Percentiles rank a stretch among this genome's conserved stretches.
phyloP scores from a whole-genome alignment of 306 rosid genomes.

The Luffa aegyptiaca region DNA sequence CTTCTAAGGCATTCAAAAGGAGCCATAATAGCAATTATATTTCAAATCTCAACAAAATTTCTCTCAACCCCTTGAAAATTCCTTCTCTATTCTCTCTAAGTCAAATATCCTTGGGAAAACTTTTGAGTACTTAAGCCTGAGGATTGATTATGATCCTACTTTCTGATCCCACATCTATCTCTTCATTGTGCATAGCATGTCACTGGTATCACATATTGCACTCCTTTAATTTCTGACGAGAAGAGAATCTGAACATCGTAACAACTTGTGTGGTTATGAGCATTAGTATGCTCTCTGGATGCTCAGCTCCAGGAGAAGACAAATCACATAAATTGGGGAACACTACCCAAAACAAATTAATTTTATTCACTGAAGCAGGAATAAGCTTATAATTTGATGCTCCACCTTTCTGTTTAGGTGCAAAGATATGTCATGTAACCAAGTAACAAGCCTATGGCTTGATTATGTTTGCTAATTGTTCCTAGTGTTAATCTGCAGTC shows the following conservation, averaged over 20 bases:
- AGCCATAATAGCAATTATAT: background rate
- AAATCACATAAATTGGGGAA: background rate
- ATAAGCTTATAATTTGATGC: background rate
- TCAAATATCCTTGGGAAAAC: background rate
- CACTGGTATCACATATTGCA: background rate
- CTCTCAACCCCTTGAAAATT: background rate
- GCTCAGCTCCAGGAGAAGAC: background rate
- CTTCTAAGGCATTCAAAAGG: background rate
- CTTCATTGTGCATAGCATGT: background rate
- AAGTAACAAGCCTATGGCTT: background rate
- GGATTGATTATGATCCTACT: background rate
- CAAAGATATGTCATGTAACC: background rate
- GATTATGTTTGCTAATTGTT: conserved; percentile 17
- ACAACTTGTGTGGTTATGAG: background rate
- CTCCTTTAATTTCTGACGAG: background rate
- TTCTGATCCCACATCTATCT: background rate
- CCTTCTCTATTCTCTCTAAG: background rate
- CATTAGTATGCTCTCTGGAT: background rate
- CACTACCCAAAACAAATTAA: background rate
- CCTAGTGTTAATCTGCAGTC: conserved; percentile 49
- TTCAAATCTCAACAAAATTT: background rate
- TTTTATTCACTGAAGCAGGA: background rate
- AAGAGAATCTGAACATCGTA: background rate
- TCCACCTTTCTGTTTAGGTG: background rate
- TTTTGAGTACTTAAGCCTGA: background rate